These are phyloP conservation scores for Aspergillus caelatus DNA, from an alignment of 2,329 filamentous ascomycete genomes.

Conservation along the genomic window DNA sequence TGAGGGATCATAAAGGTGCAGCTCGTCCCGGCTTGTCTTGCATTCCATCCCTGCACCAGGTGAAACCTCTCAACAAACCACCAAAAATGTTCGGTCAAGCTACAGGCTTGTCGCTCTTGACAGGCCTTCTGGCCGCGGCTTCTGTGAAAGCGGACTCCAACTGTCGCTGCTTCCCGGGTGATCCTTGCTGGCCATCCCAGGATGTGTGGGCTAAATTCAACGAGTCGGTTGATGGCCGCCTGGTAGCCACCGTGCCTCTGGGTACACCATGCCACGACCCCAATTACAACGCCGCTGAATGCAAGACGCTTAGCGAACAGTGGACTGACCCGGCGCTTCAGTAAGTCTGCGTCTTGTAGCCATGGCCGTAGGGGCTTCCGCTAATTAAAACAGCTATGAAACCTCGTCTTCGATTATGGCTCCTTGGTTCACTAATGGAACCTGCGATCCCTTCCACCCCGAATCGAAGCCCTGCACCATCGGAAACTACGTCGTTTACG, in stretches of 20 bases:
- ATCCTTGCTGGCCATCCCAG: constrained; percentile 57
- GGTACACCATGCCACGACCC: constrained; percentile 57
- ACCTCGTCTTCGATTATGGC: constrained; percentile 48
- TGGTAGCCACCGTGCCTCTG: constrained; percentile 58
- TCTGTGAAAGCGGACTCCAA: background rate
- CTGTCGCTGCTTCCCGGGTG: constrained; percentile 56
- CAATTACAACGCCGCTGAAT: constrained; percentile 50
- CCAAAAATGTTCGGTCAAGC: constrained; percentile 2
- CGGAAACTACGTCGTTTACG: constrained; percentile 35
- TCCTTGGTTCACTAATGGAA: constrained; percentile 42
- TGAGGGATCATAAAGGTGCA: background rate
- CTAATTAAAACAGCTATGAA: constrained; percentile 57
- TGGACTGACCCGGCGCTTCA: constrained; percentile 54
- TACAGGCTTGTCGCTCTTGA: background rate
- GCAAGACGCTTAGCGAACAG: constrained; percentile 41
- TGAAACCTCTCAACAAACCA: background rate
- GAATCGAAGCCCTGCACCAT: constrained; percentile 31
- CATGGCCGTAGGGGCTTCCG: too few species aligned
- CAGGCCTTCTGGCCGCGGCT: constrained; percentile 6
- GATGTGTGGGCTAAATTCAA: constrained; percentile 57
- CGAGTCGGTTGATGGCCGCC: constrained; percentile 51
- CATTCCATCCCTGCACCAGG: background rate
- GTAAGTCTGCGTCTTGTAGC: constrained; percentile 30
- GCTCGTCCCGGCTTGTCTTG: background rate
- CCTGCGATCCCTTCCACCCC: constrained; percentile 46